These are phyloP conservation scores for Podila verticillata DNA, from an alignment of 192 early-diverging fungal species.

Conservation along the genomic window DNA sequence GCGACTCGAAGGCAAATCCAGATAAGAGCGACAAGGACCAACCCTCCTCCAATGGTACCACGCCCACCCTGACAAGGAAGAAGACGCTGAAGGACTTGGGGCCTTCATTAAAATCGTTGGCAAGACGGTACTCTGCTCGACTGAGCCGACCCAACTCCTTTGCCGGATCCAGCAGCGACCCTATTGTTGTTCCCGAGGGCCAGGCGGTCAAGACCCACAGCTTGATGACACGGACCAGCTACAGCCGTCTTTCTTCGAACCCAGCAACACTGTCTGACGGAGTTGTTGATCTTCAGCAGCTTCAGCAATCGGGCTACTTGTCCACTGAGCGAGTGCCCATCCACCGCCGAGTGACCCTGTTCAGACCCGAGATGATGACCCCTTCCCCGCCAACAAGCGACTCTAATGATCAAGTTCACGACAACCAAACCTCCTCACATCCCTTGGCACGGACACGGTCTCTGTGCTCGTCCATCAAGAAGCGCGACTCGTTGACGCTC, in stretches of 20 bases:
- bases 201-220: neutral
- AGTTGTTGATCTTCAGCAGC: slow-evolving; percentile 16
- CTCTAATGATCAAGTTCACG: neutral
- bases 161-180: slow-evolving; percentile 37
- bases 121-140: slow-evolving; percentile 34
- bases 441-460: neutral
- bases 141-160: slow-evolving; percentile 32
- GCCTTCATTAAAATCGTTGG: slow-evolving; percentile 37
- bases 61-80: slow-evolving; percentile 5
- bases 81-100: slow-evolving; percentile 32
- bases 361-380: slow-evolving; percentile 22
- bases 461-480: neutral
- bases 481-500: slow-evolving; percentile 10
- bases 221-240: neutral
- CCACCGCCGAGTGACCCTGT: slow-evolving; percentile 40
- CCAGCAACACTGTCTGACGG: neutral
- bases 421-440: neutral
- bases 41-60: neutral
- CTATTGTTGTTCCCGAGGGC: slow-evolving; percentile 4
- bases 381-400: neutral
- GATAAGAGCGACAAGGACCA: neutral
- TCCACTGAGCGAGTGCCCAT: slow-evolving; percentile 13
- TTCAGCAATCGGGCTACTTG: neutral
- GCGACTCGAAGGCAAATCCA: neutral
- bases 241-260: neutral